Evolutionary conservation across 768 basidiomycete genomes (phyloP).

Genomic region (Galerina marginata): DNA sequence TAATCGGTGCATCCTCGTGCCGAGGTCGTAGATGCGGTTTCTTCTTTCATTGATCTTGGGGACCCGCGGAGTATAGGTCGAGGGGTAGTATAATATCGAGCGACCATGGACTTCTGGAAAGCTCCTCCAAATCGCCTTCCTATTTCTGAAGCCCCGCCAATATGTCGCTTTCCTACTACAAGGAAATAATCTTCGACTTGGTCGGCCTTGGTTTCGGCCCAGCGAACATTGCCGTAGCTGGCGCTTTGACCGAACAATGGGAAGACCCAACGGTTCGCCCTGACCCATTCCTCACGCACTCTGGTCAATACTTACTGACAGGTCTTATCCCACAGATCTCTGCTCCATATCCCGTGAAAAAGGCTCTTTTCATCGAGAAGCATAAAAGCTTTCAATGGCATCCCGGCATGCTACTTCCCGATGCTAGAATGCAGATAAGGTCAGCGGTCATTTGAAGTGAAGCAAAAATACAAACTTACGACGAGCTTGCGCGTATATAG

Average conservation of each 20-base stretch:
- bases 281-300: neutral
- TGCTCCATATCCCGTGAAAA: constrained; percentile 23
- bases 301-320: neutral
- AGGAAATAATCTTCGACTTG: constrained; percentile 45
- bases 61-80: too few species aligned
- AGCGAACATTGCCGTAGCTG: constrained; percentile 56
- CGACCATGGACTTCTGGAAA: neutral
- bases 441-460: constrained; percentile 15
- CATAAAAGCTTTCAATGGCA: constrained; percentile 57
- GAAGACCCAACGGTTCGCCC: constrained; percentile 15
- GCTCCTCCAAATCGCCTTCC: too few species aligned
- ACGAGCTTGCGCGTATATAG: constrained; percentile 25
- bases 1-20: too few species aligned
- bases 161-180: constrained; percentile 21
- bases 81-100: constrained; percentile 8
- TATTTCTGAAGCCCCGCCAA: neutral
- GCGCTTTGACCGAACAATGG: constrained; percentile 52
- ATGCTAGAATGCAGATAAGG: constrained; percentile 61
- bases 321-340: constrained; percentile 1
- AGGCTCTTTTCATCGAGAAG: constrained; percentile 54
- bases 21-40: neutral
- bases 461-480: constrained; percentile 2
- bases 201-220: constrained; percentile 60
- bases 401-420: constrained; percentile 59
- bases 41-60: too few species aligned